Evolutionary conservation across 805 yeast genomes (phyloP), one percentile per base, ranked within the genome.

Genomic region (Saccharomycopsis capsularis): DNA sequence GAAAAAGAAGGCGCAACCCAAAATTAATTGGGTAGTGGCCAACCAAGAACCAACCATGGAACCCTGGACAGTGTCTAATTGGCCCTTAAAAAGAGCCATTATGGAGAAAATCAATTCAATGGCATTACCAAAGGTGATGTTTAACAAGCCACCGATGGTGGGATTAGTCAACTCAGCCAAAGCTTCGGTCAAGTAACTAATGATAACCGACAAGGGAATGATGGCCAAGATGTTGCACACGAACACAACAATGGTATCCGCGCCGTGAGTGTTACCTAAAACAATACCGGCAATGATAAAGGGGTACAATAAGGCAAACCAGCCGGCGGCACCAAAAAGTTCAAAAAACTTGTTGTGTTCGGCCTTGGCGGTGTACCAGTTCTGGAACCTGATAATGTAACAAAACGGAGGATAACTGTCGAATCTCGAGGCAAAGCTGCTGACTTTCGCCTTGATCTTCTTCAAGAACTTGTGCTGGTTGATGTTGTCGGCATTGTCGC

Each of bases 71-170:
- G 52, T 49, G 22, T 36, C 47, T 41, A 19, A 44, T 34, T 42
- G 32, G 23, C 49, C 43, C 46, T 42, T 41, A 38, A 45, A 40
- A 25, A 52, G 22, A 36, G 48, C 55, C 50, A 52, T 35, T 11
- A 42, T 38, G 3, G 52, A 35, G 39, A 51, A 51, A 13, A 51
- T 51, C 47, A 51, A 51, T 36, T 51, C 55, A 34, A 51, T 51
- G 7, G 55, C 48, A 40, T 51, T 51, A 15, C 55, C 55, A 51
- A 51, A 51, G 16, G 55, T 51, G 21, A 51, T 48, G 38, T 51
- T 51, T n/a, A 51, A 18, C n/a, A 51, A 39, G 3, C 46, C 48
- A 11, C 55, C 55, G 34, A 51, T 42, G 3, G 55, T 48, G 7
- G 49, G 44, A 37, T 51, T 51, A 19, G 55, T 51, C 25, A 51